Evolutionary conservation across 139 green algal genomes (phyloP), one percentile per base, ranked within the genome.

Genomic region (Chlorella sp.): DNA sequence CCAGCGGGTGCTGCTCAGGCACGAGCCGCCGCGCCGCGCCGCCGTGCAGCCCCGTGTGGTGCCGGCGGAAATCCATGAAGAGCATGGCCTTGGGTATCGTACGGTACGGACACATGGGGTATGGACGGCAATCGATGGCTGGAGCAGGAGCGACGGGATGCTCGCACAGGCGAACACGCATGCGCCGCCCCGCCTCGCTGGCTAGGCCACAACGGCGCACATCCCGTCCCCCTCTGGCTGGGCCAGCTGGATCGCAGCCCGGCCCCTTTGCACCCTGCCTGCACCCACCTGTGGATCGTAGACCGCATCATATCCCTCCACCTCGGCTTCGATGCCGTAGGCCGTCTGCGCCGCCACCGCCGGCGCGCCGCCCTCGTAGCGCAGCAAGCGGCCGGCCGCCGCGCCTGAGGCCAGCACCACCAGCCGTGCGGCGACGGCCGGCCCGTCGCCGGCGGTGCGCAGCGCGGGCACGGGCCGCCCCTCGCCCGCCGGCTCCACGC

Each of bases 61-160:
- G 87, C 69, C 98, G 91, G 12, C 95, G 77, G 94, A 97, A 99
- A 91, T 99, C 96, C 96, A 99, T 99, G 88, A 99, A 99, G 51
- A 99, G 79, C 96, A 99, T 99, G 19, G 85, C 90, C 27, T 86
- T n/a, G n/a, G n/a, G n/a, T n/a, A n/a, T n/a, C n/a, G n/a, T n/a
- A n/a, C n/a, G n/a, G n/a, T n/a, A n/a, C n/a, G n/a, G n/a, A n/a
- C n/a, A n/a, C n/a, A n/a, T n/a, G n/a, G n/a, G n/a, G n/a, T n/a
- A n/a, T n/a, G n/a, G n/a, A n/a, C n/a, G n/a, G n/a, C n/a, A n/a
- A n/a, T n/a, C n/a, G n/a, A n/a, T n/a, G n/a, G n/a, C n/a, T n/a
- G n/a, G n/a, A n/a, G n/a, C n/a, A n/a, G n/a, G n/a, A n/a, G n/a
- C n/a, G n/a, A n/a, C n/a, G n/a, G n/a, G n/a, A n/a, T n/a, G n/a